Evolutionary conservation across 441 rosid genomes (phyloP), one percentile per base, ranked within the genome.

Genomic region (Capsella rubella): DNA sequence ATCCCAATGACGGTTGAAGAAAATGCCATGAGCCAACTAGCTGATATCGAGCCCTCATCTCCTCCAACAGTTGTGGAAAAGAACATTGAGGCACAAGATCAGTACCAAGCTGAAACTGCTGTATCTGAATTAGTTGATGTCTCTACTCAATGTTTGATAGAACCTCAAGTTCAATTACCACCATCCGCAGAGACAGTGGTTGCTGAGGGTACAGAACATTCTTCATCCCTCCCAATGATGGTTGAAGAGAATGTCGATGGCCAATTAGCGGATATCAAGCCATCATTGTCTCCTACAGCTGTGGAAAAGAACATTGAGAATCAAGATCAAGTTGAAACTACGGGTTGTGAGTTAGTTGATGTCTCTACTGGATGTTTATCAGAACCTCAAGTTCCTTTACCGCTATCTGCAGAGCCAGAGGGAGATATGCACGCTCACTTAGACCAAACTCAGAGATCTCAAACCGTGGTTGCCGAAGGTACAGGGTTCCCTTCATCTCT

Each of bases 51-150:
- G 25, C 69, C 55, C 12, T 62, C 70, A 43, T 43, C 15, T 2
- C 25, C 47, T 40, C 69, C 2, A 13, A 32, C 27, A 53, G 55
- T 14, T 62, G 53, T 16, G 60, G n/a, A 61, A 71, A 61, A 51
- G 37, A 28, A 15, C 7, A 39, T 6, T 50, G 67, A 27, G 39
- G 58, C 59, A 5, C 21, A 60, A 37, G 52, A 60, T 5, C 28
- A 71, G 29, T 34, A 40, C n/a, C 31, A 35, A 9, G 51, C 16
- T 59, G 59, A 68, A 54, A 55, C 73, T 71, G 72, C 29, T 61
- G 74, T 16, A 13, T 59, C 49, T 31, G 25, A 56, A 34, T 64
- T 34, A 47, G 52, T 45, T 61, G 68, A 18, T 7, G 43, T 62
- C 9, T 37, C 45, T 9, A 37, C 73, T 12, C 76, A 40, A 46